Evolutionary conservation across 345 rosid species (phyloP), one percentile per base, ranked within the genome.

Genomic region (Lumnitzera littorea): DNA sequence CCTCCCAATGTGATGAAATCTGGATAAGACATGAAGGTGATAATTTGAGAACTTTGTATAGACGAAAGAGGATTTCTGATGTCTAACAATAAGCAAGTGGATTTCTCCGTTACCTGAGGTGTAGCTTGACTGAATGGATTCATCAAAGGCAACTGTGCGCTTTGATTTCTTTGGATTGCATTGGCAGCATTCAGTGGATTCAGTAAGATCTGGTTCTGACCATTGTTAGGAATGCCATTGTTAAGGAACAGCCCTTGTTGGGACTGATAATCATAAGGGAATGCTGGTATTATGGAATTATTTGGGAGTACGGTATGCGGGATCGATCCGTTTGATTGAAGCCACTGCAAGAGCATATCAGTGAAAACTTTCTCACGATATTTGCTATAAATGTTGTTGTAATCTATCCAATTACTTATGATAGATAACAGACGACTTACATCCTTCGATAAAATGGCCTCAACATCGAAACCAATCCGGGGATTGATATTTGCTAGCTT

Each of bases 401-500:
- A 27, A 27, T 27, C 5, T 27, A 27, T 5, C 31, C 31, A 27
- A 27, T 27, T 27, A 27, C 5, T 3, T 27, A 27, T 27, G 31
- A 36, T 9, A 7, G 7, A 9, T 9, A 36, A 4, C 43, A 36
- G 43, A 5, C 7, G 10, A 36, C 43, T 36, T 62, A 89, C 96
- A 67, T 84, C 91, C 63, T 88, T 74, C 49, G 94, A 68, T 65
- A 70, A 14, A 3, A 72, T 70, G 27, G 89, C 68, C 47, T 74
- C 81, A 74, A 83, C 61, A 70, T 71, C 82, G 46, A 78, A 73
- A 74, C 80, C 89, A 78, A 78, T 71, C 70, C 83, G 73, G 59
- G 91, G 88, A 67, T 82, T 79, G 51, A 89, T 80, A 60, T 94
- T 79, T 43, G 96, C 70, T 71, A 89, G 71, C 78, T 89, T 89